Percentiles rank a stretch among this genome's conserved stretches.
phyloP scores from a whole-genome alignment of 1,284 basidiomycete species.

The Cutaneotrichosporon mucoides region DNA sequence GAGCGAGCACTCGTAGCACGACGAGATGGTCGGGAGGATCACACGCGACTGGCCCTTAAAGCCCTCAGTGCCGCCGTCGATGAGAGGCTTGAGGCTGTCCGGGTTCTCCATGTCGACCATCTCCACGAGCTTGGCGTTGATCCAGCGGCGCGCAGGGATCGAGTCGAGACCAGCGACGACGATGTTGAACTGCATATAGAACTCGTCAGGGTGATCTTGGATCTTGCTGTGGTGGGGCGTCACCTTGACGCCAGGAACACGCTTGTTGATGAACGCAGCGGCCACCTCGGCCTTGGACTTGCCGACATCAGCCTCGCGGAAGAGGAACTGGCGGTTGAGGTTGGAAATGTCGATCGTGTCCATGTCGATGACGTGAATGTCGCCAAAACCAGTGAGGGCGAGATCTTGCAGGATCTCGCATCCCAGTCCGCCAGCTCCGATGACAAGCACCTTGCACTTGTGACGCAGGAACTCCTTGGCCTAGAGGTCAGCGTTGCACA shows the following conservation, averaged over 20 bases:
- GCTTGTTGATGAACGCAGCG: slow-evolving; percentile 90
- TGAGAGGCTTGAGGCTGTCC: slow-evolving; percentile 93
- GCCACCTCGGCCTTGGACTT: slow-evolving; percentile 90
- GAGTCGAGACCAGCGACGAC: slow-evolving; percentile 98
- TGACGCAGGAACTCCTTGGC: slow-evolving; percentile 82
- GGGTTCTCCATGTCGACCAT: slow-evolving; percentile 86
- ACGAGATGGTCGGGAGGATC: slow-evolving; percentile 90
- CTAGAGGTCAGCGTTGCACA: slow-evolving; percentile 47
- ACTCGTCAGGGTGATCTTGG: slow-evolving; percentile 94
- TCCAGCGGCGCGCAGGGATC: slow-evolving; percentile 94
- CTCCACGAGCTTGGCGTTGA: slow-evolving; percentile 94
- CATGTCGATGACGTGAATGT: slow-evolving; percentile 99
- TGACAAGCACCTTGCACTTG: slow-evolving; percentile 88
- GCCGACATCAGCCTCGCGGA: slow-evolving; percentile 80
- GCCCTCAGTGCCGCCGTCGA: slow-evolving; percentile 98
- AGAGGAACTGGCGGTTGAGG: slow-evolving; percentile 96
- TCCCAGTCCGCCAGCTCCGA: slow-evolving; percentile 90
- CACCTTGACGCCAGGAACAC: slow-evolving; percentile 88
- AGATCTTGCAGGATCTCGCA: slow-evolving; percentile 94
- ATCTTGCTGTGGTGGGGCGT: slow-evolving; percentile 98
- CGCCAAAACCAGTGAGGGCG: slow-evolving; percentile 86
- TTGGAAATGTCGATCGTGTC: slow-evolving; percentile 99
- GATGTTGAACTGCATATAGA: slow-evolving; percentile 94
- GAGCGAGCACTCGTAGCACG: slow-evolving; percentile 92
- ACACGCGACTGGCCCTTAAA: slow-evolving; percentile 99